Percentiles rank a stretch among this genome's conserved stretches.
Conservation (phyloP, 2,329 filamentous ascomycete genomes). For the Arachnopeziza araneosa region DNA sequence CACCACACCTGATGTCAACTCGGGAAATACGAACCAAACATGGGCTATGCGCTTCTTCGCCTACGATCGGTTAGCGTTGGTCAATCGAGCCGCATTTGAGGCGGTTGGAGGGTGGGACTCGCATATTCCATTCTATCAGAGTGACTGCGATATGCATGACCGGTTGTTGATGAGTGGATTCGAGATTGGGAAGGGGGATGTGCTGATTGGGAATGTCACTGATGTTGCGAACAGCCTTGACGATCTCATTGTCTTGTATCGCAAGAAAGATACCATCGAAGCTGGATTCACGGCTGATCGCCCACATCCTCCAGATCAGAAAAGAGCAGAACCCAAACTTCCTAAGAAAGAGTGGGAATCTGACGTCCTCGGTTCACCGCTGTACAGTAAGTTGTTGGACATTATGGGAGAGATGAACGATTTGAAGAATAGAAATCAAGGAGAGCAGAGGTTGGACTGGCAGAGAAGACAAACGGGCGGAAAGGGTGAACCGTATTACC, state of each 20-base stretch:
- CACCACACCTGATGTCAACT: not conserved
- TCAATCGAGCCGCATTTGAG: conserved; percentile 47
- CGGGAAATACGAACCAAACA: conserved; percentile 3
- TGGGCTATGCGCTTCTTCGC: conserved; percentile 51
- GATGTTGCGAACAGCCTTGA: conserved; percentile 41
- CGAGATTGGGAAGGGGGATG: conserved; percentile 32
- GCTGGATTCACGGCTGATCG: conserved; percentile 28
- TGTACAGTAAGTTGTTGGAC: conserved; percentile 15
- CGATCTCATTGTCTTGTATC: conserved; percentile 41
- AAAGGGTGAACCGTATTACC: conserved; percentile 47
- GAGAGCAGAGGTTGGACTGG: conserved; percentile 43
- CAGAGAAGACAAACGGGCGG: conserved; percentile 46
- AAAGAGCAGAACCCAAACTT: not conserved
- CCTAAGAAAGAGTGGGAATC: not conserved
- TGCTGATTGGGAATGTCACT: conserved; percentile 38
- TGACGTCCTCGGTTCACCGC: not conserved
- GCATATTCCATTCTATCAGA: conserved; percentile 51
- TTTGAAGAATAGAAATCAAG: conserved; percentile 25
- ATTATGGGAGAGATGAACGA: conserved; percentile 28
- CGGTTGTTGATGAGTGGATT: conserved; percentile 41
- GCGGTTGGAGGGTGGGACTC: conserved; percentile 47
- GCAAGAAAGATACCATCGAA: conserved; percentile 32
- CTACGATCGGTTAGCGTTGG: conserved; percentile 51
- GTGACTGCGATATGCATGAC: conserved; percentile 50
- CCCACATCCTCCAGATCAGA: not conserved